phyloP scores from a whole-genome alignment of 805 yeast genomes.

The Starmera pachycereana region DNA sequence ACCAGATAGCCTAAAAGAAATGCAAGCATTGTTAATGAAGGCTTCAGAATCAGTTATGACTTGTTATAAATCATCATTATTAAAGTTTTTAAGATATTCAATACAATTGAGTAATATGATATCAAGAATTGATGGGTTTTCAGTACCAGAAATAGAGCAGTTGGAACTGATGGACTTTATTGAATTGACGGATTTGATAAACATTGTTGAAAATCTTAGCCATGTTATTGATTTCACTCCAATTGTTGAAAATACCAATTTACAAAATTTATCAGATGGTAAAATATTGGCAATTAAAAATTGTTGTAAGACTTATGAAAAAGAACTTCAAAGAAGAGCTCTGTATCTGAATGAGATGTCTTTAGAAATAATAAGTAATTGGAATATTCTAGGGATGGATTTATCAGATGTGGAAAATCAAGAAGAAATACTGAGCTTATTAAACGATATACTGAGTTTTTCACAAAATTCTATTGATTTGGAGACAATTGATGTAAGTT shows the following conservation, averaged over 20 bases:
- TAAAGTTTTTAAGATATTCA: constrained; percentile 14
- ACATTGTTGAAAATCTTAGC: no score
- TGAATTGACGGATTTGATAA: constrained; percentile 3
- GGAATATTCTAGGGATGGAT: constrained; percentile 3
- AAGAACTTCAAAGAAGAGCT: constrained; percentile 5
- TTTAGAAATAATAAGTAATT: constrained; percentile 4
- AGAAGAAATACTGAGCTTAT: background rate
- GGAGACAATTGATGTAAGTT: constrained; percentile 3
- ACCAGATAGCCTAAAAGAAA: constrained; percentile 2
- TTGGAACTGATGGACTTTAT: constrained; percentile 2
- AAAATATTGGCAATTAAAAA: constrained; percentile 4
- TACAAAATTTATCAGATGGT: constrained; percentile 15
- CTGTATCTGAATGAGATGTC: constrained; percentile 3
- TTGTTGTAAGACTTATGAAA: constrained; percentile 7
- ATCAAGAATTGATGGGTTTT: constrained; percentile 2
- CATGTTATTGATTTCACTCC: no score
- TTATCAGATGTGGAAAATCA: background rate
- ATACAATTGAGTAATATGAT: constrained; percentile 12
- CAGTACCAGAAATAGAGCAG: background rate
- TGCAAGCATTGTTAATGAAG: constrained; percentile 13
- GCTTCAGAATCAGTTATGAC: constrained; percentile 22
- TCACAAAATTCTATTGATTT: constrained; percentile 3
- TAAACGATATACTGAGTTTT: constrained; percentile 1
- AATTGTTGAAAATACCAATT: constrained; percentile 12
- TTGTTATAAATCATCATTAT: constrained; percentile 20